Evolutionary conservation across 2,329 filamentous ascomycete genomes (phyloP), one percentile per base, ranked within the genome.

Genomic region (Colletotrichum tofieldiae): DNA sequence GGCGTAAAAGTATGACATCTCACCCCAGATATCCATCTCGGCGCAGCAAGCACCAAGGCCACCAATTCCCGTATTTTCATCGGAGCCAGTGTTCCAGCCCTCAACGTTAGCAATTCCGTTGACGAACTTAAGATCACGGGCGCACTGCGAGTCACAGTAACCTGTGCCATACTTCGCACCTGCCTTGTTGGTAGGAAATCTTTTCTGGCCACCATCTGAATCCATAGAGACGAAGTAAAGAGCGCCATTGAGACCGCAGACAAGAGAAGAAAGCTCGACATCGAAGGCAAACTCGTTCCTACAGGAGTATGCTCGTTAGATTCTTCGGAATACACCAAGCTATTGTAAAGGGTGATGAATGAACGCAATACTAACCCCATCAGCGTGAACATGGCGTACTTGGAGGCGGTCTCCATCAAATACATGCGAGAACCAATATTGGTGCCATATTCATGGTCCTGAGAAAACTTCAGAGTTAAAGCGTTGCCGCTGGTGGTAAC

Each of bases 241-340:
- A 45, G 91, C 91, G 69, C 89, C 89, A 81, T 93, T 93, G 74
- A 93, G 81, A 67, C 92, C 92, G 76, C 91, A 93, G 58, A 77
- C 87, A 32, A 92, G 84, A 68, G 87, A 86, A 45, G 89, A 91
- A 39, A 91, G 86, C 78, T 93, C 91, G 23, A 92, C 90, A 68
- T 92, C 90, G 71, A 93, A 92, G 47, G 88, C 87, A 79, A 93
- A 89, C 80, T 93, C 91, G 77, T 89, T 85, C 88, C 71, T 88
- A 82, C 63, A 92, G 83, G 64, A 16, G 16, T 8, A 3, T 6
- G 12, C 4, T 18, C 14, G 11, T 43, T 6, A 43, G 41, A 43
- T 2, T 43, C 2, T 43, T 14, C 41, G 3, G 5, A 6, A 43
- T 18, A 43, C 14, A 18, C 4, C 12, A 37, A 37, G 8, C 6